phyloP scores from a whole-genome alignment of 306 rosid species.

The Lathyrus sativus region DNA sequence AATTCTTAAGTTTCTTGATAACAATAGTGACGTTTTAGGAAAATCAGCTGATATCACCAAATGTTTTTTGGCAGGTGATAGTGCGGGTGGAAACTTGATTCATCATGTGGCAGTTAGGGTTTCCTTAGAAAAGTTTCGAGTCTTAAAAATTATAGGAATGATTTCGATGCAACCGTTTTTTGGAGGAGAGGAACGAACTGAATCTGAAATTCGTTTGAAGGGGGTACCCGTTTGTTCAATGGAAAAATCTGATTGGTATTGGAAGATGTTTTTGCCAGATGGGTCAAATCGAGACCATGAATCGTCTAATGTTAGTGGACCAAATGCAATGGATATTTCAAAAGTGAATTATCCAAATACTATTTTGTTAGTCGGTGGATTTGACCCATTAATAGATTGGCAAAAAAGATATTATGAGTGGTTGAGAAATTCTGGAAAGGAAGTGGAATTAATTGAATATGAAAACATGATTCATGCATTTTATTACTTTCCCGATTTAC shows the following conservation, averaged over 20 bases:
- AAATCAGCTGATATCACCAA: conserved; percentile 47
- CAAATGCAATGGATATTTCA: conserved; percentile 53
- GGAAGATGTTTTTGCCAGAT: conserved; percentile 65
- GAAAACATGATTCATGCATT: conserved; percentile 64
- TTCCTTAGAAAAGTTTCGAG: conserved; percentile 1
- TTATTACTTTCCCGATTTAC: conserved; percentile 54
- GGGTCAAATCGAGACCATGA: conserved; percentile 53
- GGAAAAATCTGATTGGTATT: conserved; percentile 57
- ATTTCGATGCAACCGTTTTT: conserved; percentile 74
- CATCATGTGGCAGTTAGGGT: conserved; percentile 63
- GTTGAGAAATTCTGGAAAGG: conserved; percentile 58
- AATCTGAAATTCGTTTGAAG: conserved; percentile 50
- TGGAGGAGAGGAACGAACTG: conserved; percentile 74
- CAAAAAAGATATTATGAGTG: conserved; percentile 66
- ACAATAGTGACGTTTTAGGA: conserved; percentile 7
- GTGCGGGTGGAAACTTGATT: conserved; percentile 78
- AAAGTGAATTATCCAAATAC: conserved; percentile 60
- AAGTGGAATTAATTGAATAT: conserved; percentile 52
- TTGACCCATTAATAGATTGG: conserved; percentile 77
- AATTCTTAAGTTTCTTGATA: conserved; percentile 48
- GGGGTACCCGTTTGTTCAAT: conserved; percentile 44
- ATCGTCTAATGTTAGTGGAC: conserved; percentile 61
- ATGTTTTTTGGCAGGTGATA: conserved; percentile 69
- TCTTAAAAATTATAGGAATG: conserved; percentile 34
- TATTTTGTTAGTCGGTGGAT: conserved; percentile 59